These are phyloP conservation scores for Sarocladium oryzae DNA, from an alignment of 2,329 filamentous ascomycete genomes.

Conservation along the genomic window DNA sequence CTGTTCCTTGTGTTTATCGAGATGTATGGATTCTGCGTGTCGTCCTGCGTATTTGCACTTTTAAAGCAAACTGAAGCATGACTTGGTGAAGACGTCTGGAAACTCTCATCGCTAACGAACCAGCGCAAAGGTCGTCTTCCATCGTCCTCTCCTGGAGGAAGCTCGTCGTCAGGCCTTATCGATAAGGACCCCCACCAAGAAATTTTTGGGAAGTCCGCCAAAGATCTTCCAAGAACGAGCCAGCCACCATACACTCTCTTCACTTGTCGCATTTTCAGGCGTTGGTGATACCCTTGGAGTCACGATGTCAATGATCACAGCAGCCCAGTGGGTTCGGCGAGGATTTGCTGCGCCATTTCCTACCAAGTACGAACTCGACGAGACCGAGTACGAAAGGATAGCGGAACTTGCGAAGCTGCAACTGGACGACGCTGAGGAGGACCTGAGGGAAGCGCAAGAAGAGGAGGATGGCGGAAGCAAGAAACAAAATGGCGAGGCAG, in stretches of 20 bases:
- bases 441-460: constrained; percentile 65
- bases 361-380: constrained; percentile 67
- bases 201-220: constrained; percentile 23
- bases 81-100: too few species aligned
- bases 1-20: too few species aligned
- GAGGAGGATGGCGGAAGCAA: constrained; percentile 22
- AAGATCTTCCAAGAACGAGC: constrained; percentile 5
- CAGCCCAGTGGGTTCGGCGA: constrained; percentile 68
- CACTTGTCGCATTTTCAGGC: constrained; percentile 13
- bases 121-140: too few species aligned
- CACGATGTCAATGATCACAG: constrained; percentile 68
- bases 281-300: constrained; percentile 22
- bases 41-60: too few species aligned
- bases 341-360: constrained; percentile 73
- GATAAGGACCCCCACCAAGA: constrained; percentile 32
- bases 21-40: too few species aligned
- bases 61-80: too few species aligned
- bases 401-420: constrained; percentile 69
- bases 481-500: constrained; percentile 21
- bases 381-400: constrained; percentile 70
- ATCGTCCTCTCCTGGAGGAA: too few species aligned
- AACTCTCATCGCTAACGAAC: too few species aligned
- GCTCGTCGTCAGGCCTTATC: constrained; percentile 31
- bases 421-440: constrained; percentile 86
- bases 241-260: constrained; percentile 9